phyloP scores from a whole-genome alignment of 495 filamentous ascomycete genomes.

The Aspergillus nanangensis region DNA sequence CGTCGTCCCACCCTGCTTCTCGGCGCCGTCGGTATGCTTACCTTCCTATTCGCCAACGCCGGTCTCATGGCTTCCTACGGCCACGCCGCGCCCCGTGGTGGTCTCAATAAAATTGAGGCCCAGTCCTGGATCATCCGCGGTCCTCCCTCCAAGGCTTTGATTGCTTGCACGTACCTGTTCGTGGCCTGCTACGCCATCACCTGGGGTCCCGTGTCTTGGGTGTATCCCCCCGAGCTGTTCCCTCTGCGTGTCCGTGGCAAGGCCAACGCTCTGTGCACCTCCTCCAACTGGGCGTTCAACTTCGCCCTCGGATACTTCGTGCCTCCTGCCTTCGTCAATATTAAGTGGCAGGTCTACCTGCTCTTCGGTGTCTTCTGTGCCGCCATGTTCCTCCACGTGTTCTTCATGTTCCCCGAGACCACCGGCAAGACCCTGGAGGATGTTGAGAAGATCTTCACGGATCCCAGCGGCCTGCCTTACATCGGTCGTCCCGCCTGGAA shows the following conservation, averaged over 20 bases:
- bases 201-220: constrained; percentile 75
- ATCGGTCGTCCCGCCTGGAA: not conserved
- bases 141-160: constrained; percentile 20
- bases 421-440: constrained; percentile 58
- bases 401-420: constrained; percentile 64
- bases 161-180: constrained; percentile 38
- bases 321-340: constrained; percentile 57
- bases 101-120: constrained; percentile 27
- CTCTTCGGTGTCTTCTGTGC: constrained; percentile 63
- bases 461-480: not conserved
- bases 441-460: constrained; percentile 40
- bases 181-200: constrained; percentile 28
- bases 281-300: constrained; percentile 76
- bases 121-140: constrained; percentile 32
- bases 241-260: constrained; percentile 62
- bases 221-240: constrained; percentile 68
- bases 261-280: constrained; percentile 64
- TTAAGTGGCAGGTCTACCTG: constrained; percentile 63
- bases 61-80: constrained; percentile 54
- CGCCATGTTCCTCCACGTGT: constrained; percentile 51
- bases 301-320: constrained; percentile 72
- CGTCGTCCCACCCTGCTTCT: constrained; percentile 59
- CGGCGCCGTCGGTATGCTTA: constrained; percentile 63
- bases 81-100: constrained; percentile 46
- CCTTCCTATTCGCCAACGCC: constrained; percentile 64